Base-by-base conservation (phyloP, 768 basidiomycete genomes). In the Cystofilobasidium ferigula region DNA sequence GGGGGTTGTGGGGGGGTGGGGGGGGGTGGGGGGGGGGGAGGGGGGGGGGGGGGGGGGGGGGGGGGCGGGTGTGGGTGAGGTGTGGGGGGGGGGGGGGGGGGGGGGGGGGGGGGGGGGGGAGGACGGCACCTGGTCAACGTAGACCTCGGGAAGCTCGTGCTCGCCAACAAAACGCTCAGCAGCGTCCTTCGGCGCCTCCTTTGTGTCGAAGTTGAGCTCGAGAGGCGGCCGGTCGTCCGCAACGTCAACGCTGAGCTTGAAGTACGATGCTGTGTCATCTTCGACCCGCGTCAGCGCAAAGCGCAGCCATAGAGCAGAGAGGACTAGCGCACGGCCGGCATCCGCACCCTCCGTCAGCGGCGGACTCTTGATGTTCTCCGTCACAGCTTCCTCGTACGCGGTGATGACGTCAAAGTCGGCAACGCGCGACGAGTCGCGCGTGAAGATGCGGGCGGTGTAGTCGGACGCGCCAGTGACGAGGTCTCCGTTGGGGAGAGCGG, bases 401-500 rank as follows among this genome's bases (percentile, higher is more conserved):
- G 57, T 48, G 18, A 65, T 47, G 8, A 66, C 42, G 6, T 69
- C 67, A 0, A 18, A 30, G 20, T 69, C 60, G 4, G 73, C 72
- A 30, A 61, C 34, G 35, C 73, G 51, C 13, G 38, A 38, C 42
- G 54, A 20, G 18, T 69, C 65, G 35, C 40, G 67, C 10, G 74
- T 70, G 71, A 73, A 76, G 20, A 73, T 59, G 26, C 75, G 56
- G 1, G 72, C 69, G 3, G 40, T 26, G 18, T 70, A 68, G 57
- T 76, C 75, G 5, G 71, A 72, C 30, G 74, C 72, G 13, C 72
- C 75, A 0, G 75, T 72, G 4, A 75, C 64, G 36, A 76, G 60
- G 63, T 76, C 75, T 5, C 73, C 72, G 43, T 74, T 73, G 4
- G 72, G 70, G 7, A 76, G 42, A 7, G 59, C 64, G n/a, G 69